These are phyloP conservation scores for Colletotrichum tanaceti DNA, from an alignment of 2,329 filamentous ascomycete genomes.

Conservation along the genomic window DNA sequence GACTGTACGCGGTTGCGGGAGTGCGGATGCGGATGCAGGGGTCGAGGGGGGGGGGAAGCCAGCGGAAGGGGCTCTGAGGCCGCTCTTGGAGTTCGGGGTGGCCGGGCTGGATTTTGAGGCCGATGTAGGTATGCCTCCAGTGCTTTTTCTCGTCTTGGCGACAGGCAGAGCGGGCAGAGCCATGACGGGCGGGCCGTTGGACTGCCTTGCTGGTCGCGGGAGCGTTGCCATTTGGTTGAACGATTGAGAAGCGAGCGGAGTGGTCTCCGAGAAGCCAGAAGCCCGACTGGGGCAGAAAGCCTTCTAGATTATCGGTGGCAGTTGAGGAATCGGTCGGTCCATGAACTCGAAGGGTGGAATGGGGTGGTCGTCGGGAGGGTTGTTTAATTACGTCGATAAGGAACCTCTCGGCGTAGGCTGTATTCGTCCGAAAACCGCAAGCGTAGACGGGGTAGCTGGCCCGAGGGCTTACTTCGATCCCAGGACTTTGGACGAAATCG, in stretches of 20 bases:
- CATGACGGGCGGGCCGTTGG: conserved; percentile 76
- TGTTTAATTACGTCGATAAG: conserved; percentile 29
- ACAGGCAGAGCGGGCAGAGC: conserved; percentile 80
- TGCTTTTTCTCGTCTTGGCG: conserved; percentile 77
- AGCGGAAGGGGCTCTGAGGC: conserved; percentile 69
- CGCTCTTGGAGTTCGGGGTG: conserved; percentile 66
- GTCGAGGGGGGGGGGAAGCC: conserved; percentile 64
- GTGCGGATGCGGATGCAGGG: conserved; percentile 63
- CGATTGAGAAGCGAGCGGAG: conserved; percentile 27
- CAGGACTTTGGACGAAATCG: conserved; percentile 34
- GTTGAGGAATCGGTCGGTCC: conserved; percentile 45
- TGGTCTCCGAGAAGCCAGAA: conserved; percentile 19
- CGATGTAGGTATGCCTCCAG: conserved; percentile 57
- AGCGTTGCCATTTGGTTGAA: conserved; percentile 62
- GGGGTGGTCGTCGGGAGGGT: conserved; percentile 25
- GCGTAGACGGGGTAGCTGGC: conserved; percentile 18
- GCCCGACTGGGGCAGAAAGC: conserved; percentile 27
- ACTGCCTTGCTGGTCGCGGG: conserved; percentile 74
- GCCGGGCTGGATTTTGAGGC: conserved; percentile 58
- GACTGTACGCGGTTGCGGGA: conserved; percentile 67
- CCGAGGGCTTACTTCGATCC: conserved; percentile 22
- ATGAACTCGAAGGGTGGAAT: conserved; percentile 44
- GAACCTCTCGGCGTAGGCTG: conserved; percentile 23
- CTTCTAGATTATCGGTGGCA: conserved; percentile 32
- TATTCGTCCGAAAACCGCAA: conserved; percentile 36